Base-by-base conservation (phyloP, 371 early-diverging fungal species). In the Dichotomocladium elegans region DNA sequence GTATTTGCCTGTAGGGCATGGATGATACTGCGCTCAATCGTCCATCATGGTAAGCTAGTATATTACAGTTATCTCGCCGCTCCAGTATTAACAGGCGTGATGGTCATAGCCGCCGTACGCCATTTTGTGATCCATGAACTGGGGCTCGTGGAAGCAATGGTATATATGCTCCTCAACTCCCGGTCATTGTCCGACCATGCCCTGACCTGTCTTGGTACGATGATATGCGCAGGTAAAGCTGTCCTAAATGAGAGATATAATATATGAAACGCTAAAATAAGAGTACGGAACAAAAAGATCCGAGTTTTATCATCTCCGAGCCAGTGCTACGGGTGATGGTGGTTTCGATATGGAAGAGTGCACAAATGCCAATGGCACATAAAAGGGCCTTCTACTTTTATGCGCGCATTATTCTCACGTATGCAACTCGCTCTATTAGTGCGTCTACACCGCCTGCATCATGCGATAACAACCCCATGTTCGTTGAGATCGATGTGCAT, bases 1-100 rank as follows among this genome's bases (percentile, higher is more conserved):
- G 70, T 63, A 8, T 67, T 72, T 15, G 60, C 70, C 2, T 58
- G 55, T n/a, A 63, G 70, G 24, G 63, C 76, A 12, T 41, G 71
- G 2, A 48, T 64, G 14, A 43, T 65, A 1, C 42, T 76, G 4
- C 60, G 63, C 2, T 70, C 73, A 0, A 46, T 72, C 8, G 37
- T 61, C 3, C 64, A 60, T 25, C 61, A 69, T 37, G 68, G 72
- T 75, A 58, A 41, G 26, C 15, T n/a, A 2, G 8, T 10, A 29
- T 6, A 25, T 4, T 30, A 26, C n/a, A n/a, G n/a, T n/a, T n/a
- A n/a, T n/a, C n/a, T n/a, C n/a, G n/a, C n/a, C n/a, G n/a, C n/a
- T n/a, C n/a, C n/a, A n/a, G n/a, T n/a, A n/a, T n/a, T n/a, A n/a
- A n/a, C n/a, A n/a, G n/a, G n/a, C n/a, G n/a, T n/a, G n/a, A n/a